These are phyloP conservation scores for Chrysopogon serrulatus DNA, from an alignment of 176 grass and related monocot species.

Conservation along the genomic window DNA sequence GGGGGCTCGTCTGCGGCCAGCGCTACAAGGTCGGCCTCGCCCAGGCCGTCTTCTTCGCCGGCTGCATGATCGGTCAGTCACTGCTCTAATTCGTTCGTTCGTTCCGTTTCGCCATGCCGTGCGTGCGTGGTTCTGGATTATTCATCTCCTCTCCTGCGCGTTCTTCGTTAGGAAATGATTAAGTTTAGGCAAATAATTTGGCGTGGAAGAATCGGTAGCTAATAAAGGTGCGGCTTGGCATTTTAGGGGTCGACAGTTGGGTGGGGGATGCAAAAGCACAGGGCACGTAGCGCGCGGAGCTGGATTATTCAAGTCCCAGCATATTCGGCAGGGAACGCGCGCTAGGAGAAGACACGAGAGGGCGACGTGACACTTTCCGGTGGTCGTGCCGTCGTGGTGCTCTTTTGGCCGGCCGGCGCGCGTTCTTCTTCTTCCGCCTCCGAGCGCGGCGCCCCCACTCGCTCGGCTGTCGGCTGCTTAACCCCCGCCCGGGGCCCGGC, in stretches of 20 bases:
- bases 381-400: not conserved
- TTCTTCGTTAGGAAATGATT: not conserved
- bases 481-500: too few species aligned
- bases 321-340: not conserved
- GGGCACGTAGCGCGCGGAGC: not conserved
- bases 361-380: not conserved
- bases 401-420: not conserved
- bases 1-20: constrained; percentile 68
- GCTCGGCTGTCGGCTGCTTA: not conserved
- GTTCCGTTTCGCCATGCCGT: not conserved
- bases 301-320: not conserved
- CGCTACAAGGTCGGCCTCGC: constrained; percentile 84
- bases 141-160: not conserved
- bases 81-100: not conserved
- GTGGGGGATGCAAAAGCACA: not conserved
- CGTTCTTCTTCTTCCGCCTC: too few species aligned
- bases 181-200: not conserved
- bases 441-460: not conserved
- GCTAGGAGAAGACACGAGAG: not conserved
- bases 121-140: too few species aligned
- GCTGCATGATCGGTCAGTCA: constrained; percentile 78
- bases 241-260: not conserved
- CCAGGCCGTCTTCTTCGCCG: constrained; percentile 73
- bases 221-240: not conserved
- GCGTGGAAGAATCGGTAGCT: not conserved